Evolutionary conservation across 495 filamentous ascomycete genomes (phyloP).

Genomic region (Daldinia vernicosa): DNA sequence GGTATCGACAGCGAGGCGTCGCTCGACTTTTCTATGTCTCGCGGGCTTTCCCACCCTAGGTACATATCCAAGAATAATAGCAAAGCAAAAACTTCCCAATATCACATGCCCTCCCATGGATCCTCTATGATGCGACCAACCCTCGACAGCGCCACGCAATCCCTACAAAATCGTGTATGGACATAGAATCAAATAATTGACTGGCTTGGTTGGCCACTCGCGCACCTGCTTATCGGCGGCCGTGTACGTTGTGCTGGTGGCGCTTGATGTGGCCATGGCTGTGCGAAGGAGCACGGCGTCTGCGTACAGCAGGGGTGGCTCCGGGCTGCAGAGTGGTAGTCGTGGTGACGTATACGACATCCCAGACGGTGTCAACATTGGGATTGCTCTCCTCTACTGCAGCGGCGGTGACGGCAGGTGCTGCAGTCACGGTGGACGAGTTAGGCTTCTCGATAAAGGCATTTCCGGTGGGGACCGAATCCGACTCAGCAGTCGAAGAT

Average conservation of each 20-base stretch:
- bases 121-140: slow-evolving; percentile 25
- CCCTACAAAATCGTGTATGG: slow-evolving; percentile 16
- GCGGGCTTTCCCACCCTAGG: background rate
- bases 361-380: slow-evolving; percentile 63
- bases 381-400: slow-evolving; percentile 47
- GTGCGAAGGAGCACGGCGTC: slow-evolving; percentile 34
- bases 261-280: slow-evolving; percentile 41
- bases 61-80: slow-evolving; percentile 1
- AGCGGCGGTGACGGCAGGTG: slow-evolving; percentile 43
- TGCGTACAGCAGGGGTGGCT: slow-evolving; percentile 14
- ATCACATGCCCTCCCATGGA: slow-evolving; percentile 1
- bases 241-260: slow-evolving; percentile 20
- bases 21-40: slow-evolving; percentile 5
- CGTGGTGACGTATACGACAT: slow-evolving; percentile 60
- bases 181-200: background rate
- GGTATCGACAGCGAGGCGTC: slow-evolving; percentile 12
- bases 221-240: background rate
- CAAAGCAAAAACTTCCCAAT: background rate
- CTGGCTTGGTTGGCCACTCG: background rate
- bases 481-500: background rate
- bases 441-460: slow-evolving; percentile 35
- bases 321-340: slow-evolving; percentile 36
- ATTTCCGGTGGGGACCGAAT: slow-evolving; percentile 19
- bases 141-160: slow-evolving; percentile 21
- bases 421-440: slow-evolving; percentile 52